phyloP scores from a whole-genome alignment of 305 asterid genomes.

The Solanum hybrid region DNA sequence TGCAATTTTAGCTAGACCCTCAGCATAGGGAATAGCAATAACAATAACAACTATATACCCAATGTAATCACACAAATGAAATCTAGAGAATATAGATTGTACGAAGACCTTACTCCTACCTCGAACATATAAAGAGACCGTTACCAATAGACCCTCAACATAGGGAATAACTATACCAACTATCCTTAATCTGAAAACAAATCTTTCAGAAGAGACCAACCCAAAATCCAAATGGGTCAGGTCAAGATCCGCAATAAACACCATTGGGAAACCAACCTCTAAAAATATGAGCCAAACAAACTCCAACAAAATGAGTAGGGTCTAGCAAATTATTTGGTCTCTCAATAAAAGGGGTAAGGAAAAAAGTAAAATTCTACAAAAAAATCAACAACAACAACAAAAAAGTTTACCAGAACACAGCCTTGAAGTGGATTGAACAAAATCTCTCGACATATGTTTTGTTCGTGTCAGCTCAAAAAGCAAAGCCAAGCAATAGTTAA shows the following conservation, averaged over 20 bases:
- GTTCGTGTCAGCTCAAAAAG: background rate
- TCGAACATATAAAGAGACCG: background rate
- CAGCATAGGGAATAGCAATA: background rate
- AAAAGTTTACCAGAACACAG: slow-evolving; percentile 29
- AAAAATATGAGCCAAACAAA: background rate
- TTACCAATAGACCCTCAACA: background rate
- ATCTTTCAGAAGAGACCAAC: background rate
- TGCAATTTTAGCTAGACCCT: background rate
- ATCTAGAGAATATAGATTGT: background rate
- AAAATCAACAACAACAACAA: background rate
- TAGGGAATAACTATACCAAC: background rate
- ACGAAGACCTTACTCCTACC: background rate
- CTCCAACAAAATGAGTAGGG: background rate
- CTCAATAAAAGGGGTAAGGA: background rate
- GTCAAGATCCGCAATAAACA: background rate
- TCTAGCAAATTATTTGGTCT: background rate
- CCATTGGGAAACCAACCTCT: background rate
- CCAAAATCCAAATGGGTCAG: background rate
- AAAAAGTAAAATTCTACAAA: background rate
- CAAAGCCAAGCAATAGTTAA: background rate
- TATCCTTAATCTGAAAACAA: background rate
- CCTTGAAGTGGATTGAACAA: slow-evolving; percentile 20
- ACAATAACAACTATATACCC: background rate
- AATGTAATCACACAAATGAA: background rate
- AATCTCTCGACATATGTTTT: slow-evolving; percentile 36